Conservation (phyloP, 768 basidiomycete genomes). For the Termitomyces sp. region DNA sequence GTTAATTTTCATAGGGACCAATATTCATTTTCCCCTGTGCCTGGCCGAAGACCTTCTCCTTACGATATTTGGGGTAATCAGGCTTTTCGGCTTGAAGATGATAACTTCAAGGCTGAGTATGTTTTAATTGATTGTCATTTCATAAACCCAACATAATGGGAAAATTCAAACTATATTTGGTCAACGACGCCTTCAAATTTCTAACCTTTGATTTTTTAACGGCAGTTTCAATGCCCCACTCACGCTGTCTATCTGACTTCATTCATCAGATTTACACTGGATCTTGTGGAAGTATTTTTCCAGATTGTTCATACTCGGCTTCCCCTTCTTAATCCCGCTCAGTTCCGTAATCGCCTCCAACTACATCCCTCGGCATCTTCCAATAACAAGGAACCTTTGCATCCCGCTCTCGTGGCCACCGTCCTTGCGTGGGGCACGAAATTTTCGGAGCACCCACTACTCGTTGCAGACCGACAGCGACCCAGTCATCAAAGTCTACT, state of each 20-base stretch:
- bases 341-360: constrained; percentile 73
- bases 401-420: constrained; percentile 78
- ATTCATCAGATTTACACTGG: constrained; percentile 73
- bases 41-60: constrained; percentile 37
- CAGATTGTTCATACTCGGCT: constrained; percentile 88
- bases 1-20: constrained; percentile 32
- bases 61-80: constrained; percentile 76
- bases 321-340: constrained; percentile 80
- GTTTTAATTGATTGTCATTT: constrained; percentile 38
- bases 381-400: constrained; percentile 43
- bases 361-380: constrained; percentile 32
- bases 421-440: constrained; percentile 91
- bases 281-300: constrained; percentile 94
- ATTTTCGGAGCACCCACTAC: constrained; percentile 87
- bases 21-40: constrained; percentile 26
- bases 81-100: constrained; percentile 68
- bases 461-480: constrained; percentile 73
- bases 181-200: constrained; percentile 14
- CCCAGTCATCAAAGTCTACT: constrained; percentile 72
- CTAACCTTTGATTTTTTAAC: constrained; percentile 23
- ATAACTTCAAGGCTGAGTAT: constrained; percentile 79
- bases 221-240: constrained; percentile 13
- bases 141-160: constrained; percentile 24
- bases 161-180: constrained; percentile 14
- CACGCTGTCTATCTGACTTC: constrained; percentile 13